Conservation (phyloP, 2,329 filamentous ascomycete genomes). For the Penicillium sp. region DNA sequence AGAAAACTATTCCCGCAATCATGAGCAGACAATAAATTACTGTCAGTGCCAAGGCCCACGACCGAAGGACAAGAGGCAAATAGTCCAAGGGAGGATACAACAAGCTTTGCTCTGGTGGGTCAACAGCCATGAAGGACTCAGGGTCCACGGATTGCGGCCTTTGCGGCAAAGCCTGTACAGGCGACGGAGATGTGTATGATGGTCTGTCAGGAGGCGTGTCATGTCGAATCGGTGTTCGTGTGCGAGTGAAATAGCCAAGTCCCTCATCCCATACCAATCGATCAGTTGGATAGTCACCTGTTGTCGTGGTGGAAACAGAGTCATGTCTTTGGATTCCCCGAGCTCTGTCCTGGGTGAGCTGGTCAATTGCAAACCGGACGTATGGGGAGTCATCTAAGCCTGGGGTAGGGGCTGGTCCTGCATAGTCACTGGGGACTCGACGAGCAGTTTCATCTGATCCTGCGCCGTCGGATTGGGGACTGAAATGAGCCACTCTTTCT, state of each 20-base stretch:
- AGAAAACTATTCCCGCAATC: constrained; percentile 69
- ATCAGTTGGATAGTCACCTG: constrained; percentile 50
- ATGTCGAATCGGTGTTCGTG: constrained; percentile 29
- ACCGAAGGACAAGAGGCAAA: constrained; percentile 69
- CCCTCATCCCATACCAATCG: constrained; percentile 50
- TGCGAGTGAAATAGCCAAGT: constrained; percentile 43
- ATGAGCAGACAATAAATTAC: constrained; percentile 66
- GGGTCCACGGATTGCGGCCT: constrained; percentile 30
- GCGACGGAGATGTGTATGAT: constrained; percentile 32
- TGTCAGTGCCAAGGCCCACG: constrained; percentile 61
- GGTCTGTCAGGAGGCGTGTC: constrained; percentile 34
- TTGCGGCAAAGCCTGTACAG: constrained; percentile 34
- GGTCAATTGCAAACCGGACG: constrained; percentile 85
- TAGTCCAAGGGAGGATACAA: constrained; percentile 61
- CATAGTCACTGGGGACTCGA: constrained; percentile 30
- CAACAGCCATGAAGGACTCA: constrained; percentile 51
- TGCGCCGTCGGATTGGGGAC: constrained; percentile 21
- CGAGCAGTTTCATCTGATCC: constrained; percentile 27
- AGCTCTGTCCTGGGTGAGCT: constrained; percentile 72
- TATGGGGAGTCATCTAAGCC: constrained; percentile 82
- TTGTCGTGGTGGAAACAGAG: constrained; percentile 35
- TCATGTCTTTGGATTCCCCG: constrained; percentile 54
- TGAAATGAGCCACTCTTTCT: constrained; percentile 23
- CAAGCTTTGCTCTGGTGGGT: constrained; percentile 44
- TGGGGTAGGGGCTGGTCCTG: constrained; percentile 60